A percentile compares a stretch with the other conserved stretches of the same genome.
Evolutionary conservation across 306 rosid species (phyloP).

Genomic region (Castanopsis chinensis): DNA sequence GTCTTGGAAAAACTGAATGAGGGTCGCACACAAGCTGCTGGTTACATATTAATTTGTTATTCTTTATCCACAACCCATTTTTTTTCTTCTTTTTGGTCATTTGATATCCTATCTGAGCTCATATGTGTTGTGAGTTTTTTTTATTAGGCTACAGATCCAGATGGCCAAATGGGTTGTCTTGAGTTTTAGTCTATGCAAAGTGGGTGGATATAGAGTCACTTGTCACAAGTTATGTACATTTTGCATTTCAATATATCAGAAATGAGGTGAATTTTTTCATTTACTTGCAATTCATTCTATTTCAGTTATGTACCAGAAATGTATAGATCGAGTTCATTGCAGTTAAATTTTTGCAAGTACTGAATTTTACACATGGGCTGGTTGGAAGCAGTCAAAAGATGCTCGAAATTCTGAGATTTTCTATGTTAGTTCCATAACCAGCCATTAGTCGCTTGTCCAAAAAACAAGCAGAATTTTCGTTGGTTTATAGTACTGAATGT

Average conservation of each 20-base stretch:
- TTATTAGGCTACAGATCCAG: not conserved
- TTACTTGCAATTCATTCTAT: not conserved
- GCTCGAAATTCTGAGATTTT: not conserved
- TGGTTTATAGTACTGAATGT: too few species aligned
- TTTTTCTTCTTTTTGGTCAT: not conserved
- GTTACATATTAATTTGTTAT: not conserved
- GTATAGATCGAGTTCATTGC: not conserved
- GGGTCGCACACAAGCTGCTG: not conserved
- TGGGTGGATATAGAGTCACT: not conserved
- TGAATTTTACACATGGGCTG: not conserved
- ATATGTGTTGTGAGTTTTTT: not conserved
- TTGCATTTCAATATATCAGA: not conserved
- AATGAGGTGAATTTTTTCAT: not conserved
- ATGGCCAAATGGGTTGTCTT: not conserved
- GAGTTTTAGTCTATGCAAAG: not conserved
- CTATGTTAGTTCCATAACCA: not conserved
- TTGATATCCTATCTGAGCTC: not conserved
- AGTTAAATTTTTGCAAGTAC: not conserved
- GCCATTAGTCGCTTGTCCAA: too few species aligned
- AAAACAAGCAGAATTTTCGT: too few species aligned
- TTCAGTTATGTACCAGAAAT: not conserved
- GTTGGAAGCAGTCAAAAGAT: not conserved
- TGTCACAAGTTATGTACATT: not conserved
- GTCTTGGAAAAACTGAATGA: conserved; percentile 15
- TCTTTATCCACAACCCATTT: not conserved